Percentiles rank a stretch among this genome's conserved stretches.
Evolutionary conservation across 345 rosid species (phyloP).

Genomic region (Populus alba): DNA sequence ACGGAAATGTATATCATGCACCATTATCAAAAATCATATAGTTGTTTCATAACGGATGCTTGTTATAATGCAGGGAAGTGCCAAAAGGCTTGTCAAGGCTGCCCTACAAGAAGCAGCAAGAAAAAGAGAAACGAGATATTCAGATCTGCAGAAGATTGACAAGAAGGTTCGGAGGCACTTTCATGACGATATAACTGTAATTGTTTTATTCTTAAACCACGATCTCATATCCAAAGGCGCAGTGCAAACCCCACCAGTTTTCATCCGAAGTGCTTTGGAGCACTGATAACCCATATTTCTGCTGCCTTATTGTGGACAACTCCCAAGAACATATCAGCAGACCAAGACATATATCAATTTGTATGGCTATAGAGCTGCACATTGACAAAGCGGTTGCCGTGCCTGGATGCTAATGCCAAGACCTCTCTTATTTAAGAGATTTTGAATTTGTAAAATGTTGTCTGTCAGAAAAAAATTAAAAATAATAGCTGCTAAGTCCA

Average conservation of each 20-base stretch:
- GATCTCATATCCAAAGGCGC: slow-evolving; percentile 64
- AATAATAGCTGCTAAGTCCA: not conserved
- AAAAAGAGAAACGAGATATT: slow-evolving; percentile 84
- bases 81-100: slow-evolving; percentile 78
- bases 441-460: slow-evolving; percentile 10
- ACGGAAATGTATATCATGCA: not conserved
- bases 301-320: slow-evolving; percentile 7
- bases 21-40: too few species aligned
- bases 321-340: not conserved
- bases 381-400: slow-evolving; percentile 13
- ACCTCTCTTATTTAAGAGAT: slow-evolving; percentile 2
- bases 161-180: slow-evolving; percentile 90
- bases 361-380: slow-evolving; percentile 5
- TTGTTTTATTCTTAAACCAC: slow-evolving; percentile 81
- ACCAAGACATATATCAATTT: not conserved
- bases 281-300: slow-evolving; percentile 35
- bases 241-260: slow-evolving; percentile 53
- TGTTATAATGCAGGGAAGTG: slow-evolving; percentile 62
- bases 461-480: not conserved
- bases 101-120: slow-evolving; percentile 90
- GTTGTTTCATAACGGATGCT: not conserved
- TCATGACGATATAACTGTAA: slow-evolving; percentile 90
- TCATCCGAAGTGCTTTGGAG: slow-evolving; percentile 61
- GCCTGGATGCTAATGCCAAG: not conserved
- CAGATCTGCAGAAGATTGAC: slow-evolving; percentile 79